Percentiles rank a stretch among this genome's conserved stretches.
Conservation (phyloP, 2,329 filamentous ascomycete species). For the Fusarium albosuccineum region DNA sequence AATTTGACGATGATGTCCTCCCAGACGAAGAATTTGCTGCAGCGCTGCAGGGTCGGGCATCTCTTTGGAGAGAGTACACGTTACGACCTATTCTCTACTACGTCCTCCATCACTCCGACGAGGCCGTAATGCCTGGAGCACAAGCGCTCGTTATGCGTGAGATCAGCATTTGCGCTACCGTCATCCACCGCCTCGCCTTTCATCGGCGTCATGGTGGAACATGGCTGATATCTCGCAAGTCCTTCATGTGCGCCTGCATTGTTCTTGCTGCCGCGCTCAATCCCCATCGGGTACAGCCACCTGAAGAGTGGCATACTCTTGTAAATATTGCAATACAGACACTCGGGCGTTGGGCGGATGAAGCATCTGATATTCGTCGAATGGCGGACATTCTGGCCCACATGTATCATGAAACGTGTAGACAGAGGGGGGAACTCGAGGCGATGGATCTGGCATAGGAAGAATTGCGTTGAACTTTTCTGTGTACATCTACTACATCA, state of each 20-base stretch:
- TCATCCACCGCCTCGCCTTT: not conserved
- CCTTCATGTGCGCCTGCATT: not conserved
- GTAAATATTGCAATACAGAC: not conserved
- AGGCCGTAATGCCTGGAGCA: not conserved
- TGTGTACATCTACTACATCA: too few species aligned
- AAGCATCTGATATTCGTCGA: not conserved
- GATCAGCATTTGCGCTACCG: not conserved
- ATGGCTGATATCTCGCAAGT: not conserved
- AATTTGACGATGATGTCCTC: not conserved
- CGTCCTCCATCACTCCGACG: not conserved
- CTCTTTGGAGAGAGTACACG: slow-evolving; percentile 1
- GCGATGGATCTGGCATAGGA: too few species aligned
- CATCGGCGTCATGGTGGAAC: not conserved
- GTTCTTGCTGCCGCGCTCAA: not conserved
- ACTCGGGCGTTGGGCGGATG: not conserved
- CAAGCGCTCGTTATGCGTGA: not conserved
- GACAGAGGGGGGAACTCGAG: not conserved
- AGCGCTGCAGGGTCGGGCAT: not conserved
- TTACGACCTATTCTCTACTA: not conserved
- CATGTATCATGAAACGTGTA: slow-evolving; percentile 1
- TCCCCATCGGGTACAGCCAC: not conserved
- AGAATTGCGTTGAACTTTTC: too few species aligned
- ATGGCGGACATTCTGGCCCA: not conserved
- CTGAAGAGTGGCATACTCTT: not conserved
- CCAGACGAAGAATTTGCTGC: not conserved